phyloP scores from a whole-genome alignment of 768 basidiomycete genomes.

The Termitomyces heimii region DNA sequence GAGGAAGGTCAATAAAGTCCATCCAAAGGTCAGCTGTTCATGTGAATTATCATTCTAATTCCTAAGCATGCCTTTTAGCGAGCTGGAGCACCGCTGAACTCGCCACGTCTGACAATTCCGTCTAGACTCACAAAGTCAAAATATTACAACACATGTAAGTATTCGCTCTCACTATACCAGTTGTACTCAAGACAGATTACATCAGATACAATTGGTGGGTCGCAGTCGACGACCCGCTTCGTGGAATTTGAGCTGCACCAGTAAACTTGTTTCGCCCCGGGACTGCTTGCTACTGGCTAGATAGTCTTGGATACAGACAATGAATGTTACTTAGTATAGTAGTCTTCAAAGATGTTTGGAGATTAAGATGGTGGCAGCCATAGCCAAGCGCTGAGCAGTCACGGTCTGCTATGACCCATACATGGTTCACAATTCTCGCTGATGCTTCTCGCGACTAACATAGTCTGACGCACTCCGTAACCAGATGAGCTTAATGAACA shows the following conservation, averaged over 20 bases:
- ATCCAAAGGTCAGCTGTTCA: slow-evolving; percentile 19
- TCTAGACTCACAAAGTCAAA: slow-evolving; percentile 20
- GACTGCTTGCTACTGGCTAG: background rate
- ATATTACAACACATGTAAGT: slow-evolving; percentile 24
- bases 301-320: background rate
- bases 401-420: background rate
- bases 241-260: slow-evolving; percentile 17
- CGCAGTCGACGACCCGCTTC: slow-evolving; percentile 17
- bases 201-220: slow-evolving; percentile 18
- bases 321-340: background rate
- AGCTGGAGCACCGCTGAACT: slow-evolving; percentile 20
- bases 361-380: background rate
- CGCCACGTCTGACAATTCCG: slow-evolving; percentile 17
- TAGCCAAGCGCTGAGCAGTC: background rate
- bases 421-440: background rate
- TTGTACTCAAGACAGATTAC: background rate
- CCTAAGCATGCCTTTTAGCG: slow-evolving; percentile 12
- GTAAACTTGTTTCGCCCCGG: background rate
- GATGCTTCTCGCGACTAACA: background rate
- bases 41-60: background rate
- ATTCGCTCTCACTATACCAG: background rate
- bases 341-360: background rate
- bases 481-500: background rate
- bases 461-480: background rate
- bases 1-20: slow-evolving; percentile 18